Percentiles rank a stretch among this genome's conserved stretches.
Conservation (phyloP, 306 rosid genomes). For the Astragalus membranaceus region DNA sequence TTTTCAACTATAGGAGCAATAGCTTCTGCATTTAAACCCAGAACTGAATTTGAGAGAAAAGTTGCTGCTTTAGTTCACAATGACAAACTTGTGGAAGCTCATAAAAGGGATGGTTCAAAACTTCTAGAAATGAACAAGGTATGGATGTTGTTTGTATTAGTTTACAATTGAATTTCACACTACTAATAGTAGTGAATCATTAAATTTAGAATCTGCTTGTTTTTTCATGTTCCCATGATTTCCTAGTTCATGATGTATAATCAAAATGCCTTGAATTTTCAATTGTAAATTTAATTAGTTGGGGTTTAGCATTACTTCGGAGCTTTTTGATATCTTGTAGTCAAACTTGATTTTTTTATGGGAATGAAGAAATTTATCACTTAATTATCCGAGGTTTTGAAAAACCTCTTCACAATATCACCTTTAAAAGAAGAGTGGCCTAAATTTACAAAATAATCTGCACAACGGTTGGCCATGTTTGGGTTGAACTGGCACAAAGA, state of each 20-base stretch:
- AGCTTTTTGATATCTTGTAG: background rate
- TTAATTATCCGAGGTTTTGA: too few relatives aligned
- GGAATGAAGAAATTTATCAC: background rate
- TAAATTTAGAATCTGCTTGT: background rate
- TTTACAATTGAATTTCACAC: background rate
- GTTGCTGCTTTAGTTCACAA: slow-evolving; percentile 58
- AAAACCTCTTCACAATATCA: too few relatives aligned
- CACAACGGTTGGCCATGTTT: too few relatives aligned
- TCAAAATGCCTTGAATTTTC: background rate
- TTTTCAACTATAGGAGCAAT: slow-evolving; percentile 86
- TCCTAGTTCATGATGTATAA: background rate
- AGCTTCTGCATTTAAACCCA: slow-evolving; percentile 81
- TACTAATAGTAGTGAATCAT: background rate
- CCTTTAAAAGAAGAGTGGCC: too few relatives aligned
- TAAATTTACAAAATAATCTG: too few relatives aligned
- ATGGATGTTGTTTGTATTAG: background rate
- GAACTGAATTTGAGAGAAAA: slow-evolving; percentile 80
- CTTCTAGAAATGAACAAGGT: slow-evolving; percentile 86
- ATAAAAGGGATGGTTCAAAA: slow-evolving; percentile 66
- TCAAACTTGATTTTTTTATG: slow-evolving; percentile 4
- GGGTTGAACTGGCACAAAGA: too few relatives aligned
- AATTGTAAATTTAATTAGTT: background rate
- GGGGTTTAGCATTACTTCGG: background rate
- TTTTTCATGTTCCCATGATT: background rate
- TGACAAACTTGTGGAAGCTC: slow-evolving; percentile 66